Evolutionary conservation across 2,329 filamentous ascomycete species (phyloP), one percentile per base, ranked within the genome.

Genomic region (Thelonectria blattea): DNA sequence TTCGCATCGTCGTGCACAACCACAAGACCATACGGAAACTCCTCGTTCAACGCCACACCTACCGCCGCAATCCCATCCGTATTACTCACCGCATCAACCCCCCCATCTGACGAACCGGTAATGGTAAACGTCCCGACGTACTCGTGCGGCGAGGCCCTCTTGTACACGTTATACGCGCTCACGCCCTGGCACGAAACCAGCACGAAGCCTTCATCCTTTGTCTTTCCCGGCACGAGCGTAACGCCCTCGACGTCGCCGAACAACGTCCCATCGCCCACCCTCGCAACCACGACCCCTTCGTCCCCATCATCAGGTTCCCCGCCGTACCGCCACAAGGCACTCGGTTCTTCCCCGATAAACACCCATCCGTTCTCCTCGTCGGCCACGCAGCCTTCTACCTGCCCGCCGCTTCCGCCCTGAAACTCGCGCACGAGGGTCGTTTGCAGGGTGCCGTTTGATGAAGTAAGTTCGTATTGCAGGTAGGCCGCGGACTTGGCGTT

Each of bases 1-100:
- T 85, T 85, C 3, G 80, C 79, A 68, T 85, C 83, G 62, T 85
- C 82, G 58, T 85, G 82, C 12, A 81, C 78, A 4, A 85, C 81
- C 2, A 85, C 65, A 22, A 85, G 47, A 0, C 83, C 82, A 8
- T 70, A 65, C 0, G 78, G 78, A 52, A 80, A 82, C 20, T 75
- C 73, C 17, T 63, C 65, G 30, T 80, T 80, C 41, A 85, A 69
- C 0, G 66, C 72, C 1, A 74, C 75, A 0, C 81, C 79, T 3
- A 85, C 79, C 0, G 79, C 82, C 0, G 81, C 62, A 27, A 85
- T 72, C 0, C 83, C 82, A 56, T 85, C 83, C 0, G 83, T 85
- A 62, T 85, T 85, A 14, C 79, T 81, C 5, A 85, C 83, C 5
- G 74, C 76, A 51, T 85, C 83, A 20, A 85, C 72, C 3, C 74